Evolutionary conservation across 768 basidiomycete genomes (phyloP).

Genomic region (Trametes gibbosa): DNA sequence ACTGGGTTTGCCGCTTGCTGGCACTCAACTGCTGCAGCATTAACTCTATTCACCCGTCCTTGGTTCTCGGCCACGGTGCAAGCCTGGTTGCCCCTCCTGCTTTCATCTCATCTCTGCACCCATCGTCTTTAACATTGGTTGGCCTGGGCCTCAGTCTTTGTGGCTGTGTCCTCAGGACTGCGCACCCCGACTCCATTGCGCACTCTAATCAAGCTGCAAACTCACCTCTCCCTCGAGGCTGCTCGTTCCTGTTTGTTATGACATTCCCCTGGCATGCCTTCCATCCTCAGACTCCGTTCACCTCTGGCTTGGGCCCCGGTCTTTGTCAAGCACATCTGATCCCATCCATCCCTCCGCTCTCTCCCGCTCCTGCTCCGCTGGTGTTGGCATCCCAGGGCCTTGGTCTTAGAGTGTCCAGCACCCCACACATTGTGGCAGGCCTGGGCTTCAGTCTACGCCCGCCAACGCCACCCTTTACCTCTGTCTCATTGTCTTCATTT

Average conservation of each 20-base stretch:
- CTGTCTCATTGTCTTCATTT: background rate
- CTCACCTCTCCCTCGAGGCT: background rate
- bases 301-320: background rate
- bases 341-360: too few species aligned
- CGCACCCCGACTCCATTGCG: background rate
- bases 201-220: background rate
- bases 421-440: background rate
- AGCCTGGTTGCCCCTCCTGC: too few species aligned
- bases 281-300: background rate
- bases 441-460: background rate
- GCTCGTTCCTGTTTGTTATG: background rate
- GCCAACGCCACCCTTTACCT: background rate
- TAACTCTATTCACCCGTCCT: background rate
- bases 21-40: constrained; percentile 22
- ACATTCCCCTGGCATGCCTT: background rate
- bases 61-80: background rate
- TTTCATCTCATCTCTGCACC: background rate
- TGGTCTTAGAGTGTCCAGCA: background rate
- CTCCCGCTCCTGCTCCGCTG: too few species aligned
- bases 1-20: constrained; percentile 34
- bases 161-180: background rate
- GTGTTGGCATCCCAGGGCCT: background rate
- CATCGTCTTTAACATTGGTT: background rate
- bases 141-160: background rate
- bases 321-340: background rate